Percentiles rank a stretch among this genome's conserved stretches.
phyloP scores from a whole-genome alignment of 768 basidiomycete genomes.

The Hericium alpestre region DNA sequence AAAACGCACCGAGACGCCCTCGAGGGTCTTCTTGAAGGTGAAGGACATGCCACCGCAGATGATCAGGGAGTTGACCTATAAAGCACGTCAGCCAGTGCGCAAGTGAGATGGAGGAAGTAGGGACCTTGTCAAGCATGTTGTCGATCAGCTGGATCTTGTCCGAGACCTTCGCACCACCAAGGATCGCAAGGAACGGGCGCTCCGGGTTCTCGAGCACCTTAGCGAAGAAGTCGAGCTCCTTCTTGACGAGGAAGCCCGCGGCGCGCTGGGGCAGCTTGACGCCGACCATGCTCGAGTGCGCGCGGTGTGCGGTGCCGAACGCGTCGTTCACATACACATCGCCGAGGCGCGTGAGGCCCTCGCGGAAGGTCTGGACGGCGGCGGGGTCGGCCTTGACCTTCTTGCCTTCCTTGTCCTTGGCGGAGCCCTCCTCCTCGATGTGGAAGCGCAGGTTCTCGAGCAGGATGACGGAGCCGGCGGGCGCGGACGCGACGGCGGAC shows the following conservation, averaged over 20 bases:
- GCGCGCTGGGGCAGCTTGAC: slow-evolving; percentile 86
- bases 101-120: slow-evolving; percentile 1
- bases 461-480: slow-evolving; percentile 67
- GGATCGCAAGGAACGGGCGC: slow-evolving; percentile 92
- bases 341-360: slow-evolving; percentile 81
- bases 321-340: slow-evolving; percentile 99
- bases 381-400: slow-evolving; percentile 90
- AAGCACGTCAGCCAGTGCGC: neutral
- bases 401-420: slow-evolving; percentile 86
- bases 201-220: slow-evolving; percentile 94
- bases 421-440: slow-evolving; percentile 93
- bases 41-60: slow-evolving; percentile 99
- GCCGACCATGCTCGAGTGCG: slow-evolving; percentile 98
- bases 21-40: slow-evolving; percentile 94
- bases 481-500: slow-evolving; percentile 56
- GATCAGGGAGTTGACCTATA: slow-evolving; percentile 86
- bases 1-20: slow-evolving; percentile 54
- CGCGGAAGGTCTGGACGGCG: slow-evolving; percentile 73
- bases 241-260: slow-evolving; percentile 94
- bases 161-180: slow-evolving; percentile 97
- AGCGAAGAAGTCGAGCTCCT: slow-evolving; percentile 97
- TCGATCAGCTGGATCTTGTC: slow-evolving; percentile 99
- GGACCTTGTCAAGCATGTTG: slow-evolving; percentile 94
- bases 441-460: slow-evolving; percentile 98
- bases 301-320: slow-evolving; percentile 96